phyloP scores from a whole-genome alignment of 1,284 basidiomycete species.

The Fomitopsis schrenkii region DNA sequence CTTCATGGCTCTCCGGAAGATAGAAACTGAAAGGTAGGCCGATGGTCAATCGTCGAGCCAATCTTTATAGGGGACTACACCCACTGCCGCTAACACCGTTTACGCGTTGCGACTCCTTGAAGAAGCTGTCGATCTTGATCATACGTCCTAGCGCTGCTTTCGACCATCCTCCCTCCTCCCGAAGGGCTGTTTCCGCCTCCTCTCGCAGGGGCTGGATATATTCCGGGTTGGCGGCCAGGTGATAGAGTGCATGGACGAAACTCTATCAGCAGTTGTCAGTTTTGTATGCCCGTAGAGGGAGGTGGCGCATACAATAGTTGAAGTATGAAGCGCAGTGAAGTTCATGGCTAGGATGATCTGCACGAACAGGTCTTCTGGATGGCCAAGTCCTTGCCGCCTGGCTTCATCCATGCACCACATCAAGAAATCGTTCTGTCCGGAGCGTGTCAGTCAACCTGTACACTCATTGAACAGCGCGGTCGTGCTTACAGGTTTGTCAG shows the following conservation, averaged over 20 bases:
- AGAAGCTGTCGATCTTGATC: slow-evolving; percentile 48
- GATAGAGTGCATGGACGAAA: slow-evolving; percentile 34
- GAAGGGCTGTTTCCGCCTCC: slow-evolving; percentile 36
- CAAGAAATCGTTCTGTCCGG: slow-evolving; percentile 36
- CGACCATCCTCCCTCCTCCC: slow-evolving; percentile 39
- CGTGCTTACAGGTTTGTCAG: slow-evolving; percentile 7
- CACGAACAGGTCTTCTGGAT: slow-evolving; percentile 12
- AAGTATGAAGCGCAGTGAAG: slow-evolving; percentile 31
- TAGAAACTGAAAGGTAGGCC: slow-evolving; percentile 3
- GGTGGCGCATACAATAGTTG: slow-evolving; percentile 20
- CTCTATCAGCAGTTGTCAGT: slow-evolving; percentile 25
- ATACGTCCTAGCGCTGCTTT: slow-evolving; percentile 40
- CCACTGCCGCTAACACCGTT: slow-evolving; percentile 27
- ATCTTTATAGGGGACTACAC: not conserved
- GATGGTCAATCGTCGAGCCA: not conserved
- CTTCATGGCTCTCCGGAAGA: slow-evolving; percentile 25
- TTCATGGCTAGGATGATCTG: slow-evolving; percentile 25
- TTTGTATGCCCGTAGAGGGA: not conserved
- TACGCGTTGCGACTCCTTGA: slow-evolving; percentile 43
- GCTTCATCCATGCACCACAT: slow-evolving; percentile 41
- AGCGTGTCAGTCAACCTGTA: not conserved
- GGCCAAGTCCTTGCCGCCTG: slow-evolving; percentile 16
- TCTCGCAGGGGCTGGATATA: slow-evolving; percentile 39
- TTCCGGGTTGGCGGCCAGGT: slow-evolving; percentile 37
- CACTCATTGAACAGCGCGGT: not conserved